These are phyloP conservation scores for Boechera divaricarpa DNA, from an alignment of 345 rosid genomes.

Conservation along the genomic window DNA sequence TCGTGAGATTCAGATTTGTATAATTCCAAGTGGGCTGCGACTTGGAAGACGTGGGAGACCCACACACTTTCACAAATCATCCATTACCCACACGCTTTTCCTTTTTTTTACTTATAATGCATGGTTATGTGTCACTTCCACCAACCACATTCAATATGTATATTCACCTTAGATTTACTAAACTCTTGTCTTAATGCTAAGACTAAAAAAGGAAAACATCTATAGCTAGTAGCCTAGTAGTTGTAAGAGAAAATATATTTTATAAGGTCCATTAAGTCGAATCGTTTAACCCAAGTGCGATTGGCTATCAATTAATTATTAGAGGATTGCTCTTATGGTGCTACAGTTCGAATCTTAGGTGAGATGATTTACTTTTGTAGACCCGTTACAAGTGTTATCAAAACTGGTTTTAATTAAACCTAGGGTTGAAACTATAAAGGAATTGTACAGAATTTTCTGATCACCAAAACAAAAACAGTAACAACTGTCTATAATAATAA, in stretches of 20 bases:
- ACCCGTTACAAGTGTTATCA: background rate
- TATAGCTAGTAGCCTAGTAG: background rate
- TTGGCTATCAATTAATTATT: background rate
- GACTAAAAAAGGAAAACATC: background rate
- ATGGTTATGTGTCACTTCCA: conserved; percentile 43
- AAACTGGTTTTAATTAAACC: background rate
- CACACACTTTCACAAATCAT: conserved; percentile 40
- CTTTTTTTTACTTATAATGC: conserved; percentile 26
- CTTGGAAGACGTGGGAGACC: conserved; percentile 43
- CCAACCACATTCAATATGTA: conserved; percentile 35
- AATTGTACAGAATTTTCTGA: background rate
- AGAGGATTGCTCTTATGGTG: background rate
- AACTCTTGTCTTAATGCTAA: conserved; percentile 19
- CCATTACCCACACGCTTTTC: conserved; percentile 30
- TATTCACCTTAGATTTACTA: conserved; percentile 36
- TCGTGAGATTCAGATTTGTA: conserved; percentile 32
- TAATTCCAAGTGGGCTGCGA: conserved; percentile 44
- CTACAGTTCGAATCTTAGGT: background rate
- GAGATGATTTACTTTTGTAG: background rate
- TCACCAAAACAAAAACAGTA: background rate
- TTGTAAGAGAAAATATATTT: background rate
- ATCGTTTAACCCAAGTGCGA: background rate
- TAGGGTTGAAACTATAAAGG: background rate
- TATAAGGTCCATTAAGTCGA: background rate
- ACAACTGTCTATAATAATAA: background rate